These are phyloP conservation scores for Chiua virens DNA, from an alignment of 768 basidiomycete genomes.

Conservation along the genomic window DNA sequence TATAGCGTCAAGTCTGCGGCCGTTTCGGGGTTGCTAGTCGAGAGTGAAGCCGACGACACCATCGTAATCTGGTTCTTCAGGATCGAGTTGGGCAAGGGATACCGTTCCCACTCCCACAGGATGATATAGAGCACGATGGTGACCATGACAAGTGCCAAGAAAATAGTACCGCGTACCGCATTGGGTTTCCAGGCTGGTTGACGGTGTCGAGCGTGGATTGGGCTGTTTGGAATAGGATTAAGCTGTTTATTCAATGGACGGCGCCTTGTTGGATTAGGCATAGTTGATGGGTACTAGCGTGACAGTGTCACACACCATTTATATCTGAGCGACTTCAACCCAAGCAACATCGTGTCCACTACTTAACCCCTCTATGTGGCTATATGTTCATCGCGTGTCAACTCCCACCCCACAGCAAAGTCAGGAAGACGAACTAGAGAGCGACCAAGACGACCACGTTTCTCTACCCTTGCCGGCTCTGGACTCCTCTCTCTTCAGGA, in stretches of 20 bases:
- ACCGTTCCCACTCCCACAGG: conserved; percentile 17
- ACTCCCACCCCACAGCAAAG: conserved; percentile 48
- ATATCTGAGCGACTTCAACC: conserved; percentile 77
- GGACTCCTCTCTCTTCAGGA: conserved; percentile 8
- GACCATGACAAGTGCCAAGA: conserved; percentile 18
- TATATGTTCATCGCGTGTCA: conserved; percentile 7
- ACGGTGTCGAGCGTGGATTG: conserved; percentile 6
- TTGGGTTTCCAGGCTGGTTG: neutral
- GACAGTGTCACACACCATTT: too few species aligned
- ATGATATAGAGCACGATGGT: conserved; percentile 24
- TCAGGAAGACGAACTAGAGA: conserved; percentile 65
- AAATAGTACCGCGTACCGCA: conserved; percentile 11
- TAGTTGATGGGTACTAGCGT: too few species aligned
- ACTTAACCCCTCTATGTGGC: conserved; percentile 16
- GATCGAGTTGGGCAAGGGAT: neutral
- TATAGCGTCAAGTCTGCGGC: neutral
- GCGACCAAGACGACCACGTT: conserved; percentile 47
- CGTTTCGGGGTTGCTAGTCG: neutral
- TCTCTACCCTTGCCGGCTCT: conserved; percentile 4
- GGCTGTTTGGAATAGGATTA: neutral
- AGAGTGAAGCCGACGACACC: neutral
- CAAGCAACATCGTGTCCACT: conserved; percentile 86
- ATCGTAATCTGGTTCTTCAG: neutral
- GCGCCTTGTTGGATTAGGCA: conserved; percentile 20
- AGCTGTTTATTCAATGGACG: neutral